Conservation (phyloP, 2,329 filamentous ascomycete genomes). For the Trichoderma citrinoviride region DNA sequence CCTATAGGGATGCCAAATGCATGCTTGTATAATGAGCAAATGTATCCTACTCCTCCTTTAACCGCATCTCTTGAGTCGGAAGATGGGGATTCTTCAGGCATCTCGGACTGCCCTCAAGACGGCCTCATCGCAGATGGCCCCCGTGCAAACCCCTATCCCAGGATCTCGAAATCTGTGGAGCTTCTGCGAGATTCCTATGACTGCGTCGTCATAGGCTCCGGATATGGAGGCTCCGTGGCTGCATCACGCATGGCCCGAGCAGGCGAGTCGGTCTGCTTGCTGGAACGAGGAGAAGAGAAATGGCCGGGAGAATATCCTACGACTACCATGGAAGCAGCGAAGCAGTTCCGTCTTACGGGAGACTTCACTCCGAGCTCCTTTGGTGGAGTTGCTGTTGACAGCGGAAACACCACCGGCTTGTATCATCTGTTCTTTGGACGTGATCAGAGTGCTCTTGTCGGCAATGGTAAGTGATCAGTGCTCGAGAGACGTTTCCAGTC, state of each 20-base stretch:
- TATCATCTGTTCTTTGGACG: slow-evolving; percentile 63
- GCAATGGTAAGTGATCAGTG: slow-evolving; percentile 45
- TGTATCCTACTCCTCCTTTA: slow-evolving; percentile 1
- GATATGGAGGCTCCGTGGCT: slow-evolving; percentile 66
- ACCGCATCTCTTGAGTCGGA: not conserved
- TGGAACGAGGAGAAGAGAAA: slow-evolving; percentile 62
- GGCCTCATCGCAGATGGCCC: not conserved
- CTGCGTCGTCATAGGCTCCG: slow-evolving; percentile 65
- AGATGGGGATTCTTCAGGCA: not conserved
- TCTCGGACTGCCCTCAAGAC: not conserved
- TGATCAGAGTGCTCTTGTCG: slow-evolving; percentile 61
- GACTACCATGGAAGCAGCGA: slow-evolving; percentile 44
- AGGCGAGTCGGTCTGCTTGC: slow-evolving; percentile 57
- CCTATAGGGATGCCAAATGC: not conserved
- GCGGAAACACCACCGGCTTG: slow-evolving; percentile 57
- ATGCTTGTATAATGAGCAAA: not conserved
- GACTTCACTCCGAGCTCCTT: slow-evolving; percentile 46
- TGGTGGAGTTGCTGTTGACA: slow-evolving; percentile 36
- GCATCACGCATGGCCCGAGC: slow-evolving; percentile 61
- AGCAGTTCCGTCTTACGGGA: slow-evolving; percentile 57
- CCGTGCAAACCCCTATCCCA: slow-evolving; percentile 42
- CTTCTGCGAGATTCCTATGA: slow-evolving; percentile 59
- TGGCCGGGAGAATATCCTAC: slow-evolving; percentile 66
- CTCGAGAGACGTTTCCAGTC: no score
- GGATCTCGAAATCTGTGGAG: slow-evolving; percentile 56